phyloP scores from a whole-genome alignment of 768 basidiomycete genomes.

The Cystobasidium ongulense region DNA sequence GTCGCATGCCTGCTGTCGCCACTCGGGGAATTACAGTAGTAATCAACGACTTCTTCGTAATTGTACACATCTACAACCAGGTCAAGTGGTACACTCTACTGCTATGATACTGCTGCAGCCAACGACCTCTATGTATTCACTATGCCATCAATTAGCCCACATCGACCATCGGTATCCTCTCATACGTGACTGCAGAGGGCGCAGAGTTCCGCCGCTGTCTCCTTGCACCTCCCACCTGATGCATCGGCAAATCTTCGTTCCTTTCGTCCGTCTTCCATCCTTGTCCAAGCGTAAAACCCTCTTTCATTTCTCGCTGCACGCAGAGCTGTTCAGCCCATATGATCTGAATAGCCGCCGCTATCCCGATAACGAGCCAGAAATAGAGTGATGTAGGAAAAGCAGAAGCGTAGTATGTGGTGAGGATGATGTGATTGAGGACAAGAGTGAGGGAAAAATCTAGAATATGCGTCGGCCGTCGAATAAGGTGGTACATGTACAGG shows the following conservation, averaged over 20 bases:
- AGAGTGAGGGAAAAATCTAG: constrained; percentile 90
- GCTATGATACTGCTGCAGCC: background rate
- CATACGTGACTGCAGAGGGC: constrained; percentile 11
- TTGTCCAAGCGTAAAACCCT: constrained; percentile 54
- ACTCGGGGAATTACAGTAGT: no score
- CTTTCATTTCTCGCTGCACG: constrained; percentile 77
- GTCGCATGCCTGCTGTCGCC: no score
- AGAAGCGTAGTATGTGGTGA: constrained; percentile 85
- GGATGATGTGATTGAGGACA: constrained; percentile 78
- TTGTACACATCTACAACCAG: no score
- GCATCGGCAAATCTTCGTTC: constrained; percentile 20
- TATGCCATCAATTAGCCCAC: background rate
- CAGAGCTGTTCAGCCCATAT: constrained; percentile 83
- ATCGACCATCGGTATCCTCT: constrained; percentile 21
- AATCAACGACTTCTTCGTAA: no score
- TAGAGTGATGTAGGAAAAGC: constrained; percentile 75
- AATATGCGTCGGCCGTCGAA: constrained; percentile 84
- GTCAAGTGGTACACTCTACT: no score
- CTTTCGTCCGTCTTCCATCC: constrained; percentile 32
- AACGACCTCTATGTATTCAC: background rate
- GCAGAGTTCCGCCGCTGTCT: constrained; percentile 22
- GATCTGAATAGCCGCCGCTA: constrained; percentile 62
- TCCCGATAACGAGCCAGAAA: constrained; percentile 77
- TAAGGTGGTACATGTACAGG: constrained; percentile 73
- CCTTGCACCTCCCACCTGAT: background rate